A percentile compares a stretch with the other conserved stretches of the same genome.
phyloP scores from a whole-genome alignment of 495 filamentous ascomycete species.

The Aspergillus funiculosus region DNA sequence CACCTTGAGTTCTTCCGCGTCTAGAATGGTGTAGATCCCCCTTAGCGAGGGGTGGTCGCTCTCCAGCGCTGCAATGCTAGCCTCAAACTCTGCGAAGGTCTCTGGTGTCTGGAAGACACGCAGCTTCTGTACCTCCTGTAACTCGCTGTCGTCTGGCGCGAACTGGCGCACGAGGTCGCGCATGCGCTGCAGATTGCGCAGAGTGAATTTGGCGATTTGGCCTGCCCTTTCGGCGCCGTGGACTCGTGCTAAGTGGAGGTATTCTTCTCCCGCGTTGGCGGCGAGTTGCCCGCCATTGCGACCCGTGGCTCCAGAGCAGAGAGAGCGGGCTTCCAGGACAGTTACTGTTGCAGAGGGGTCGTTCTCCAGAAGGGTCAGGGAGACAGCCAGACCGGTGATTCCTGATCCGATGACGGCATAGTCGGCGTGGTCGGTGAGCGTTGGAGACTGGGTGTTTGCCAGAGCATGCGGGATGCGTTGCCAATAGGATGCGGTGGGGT shows the following conservation, averaged over 20 bases:
- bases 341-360: background rate
- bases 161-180: slow-evolving; percentile 22
- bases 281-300: slow-evolving; percentile 17
- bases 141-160: slow-evolving; percentile 23
- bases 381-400: slow-evolving; percentile 58
- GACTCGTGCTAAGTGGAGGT: slow-evolving; percentile 19
- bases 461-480: slow-evolving; percentile 56
- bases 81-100: slow-evolving; percentile 21
- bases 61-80: slow-evolving; percentile 24
- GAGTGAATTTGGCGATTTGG: slow-evolving; percentile 28
- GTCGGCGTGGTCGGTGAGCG: slow-evolving; percentile 45
- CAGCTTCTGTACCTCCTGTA: slow-evolving; percentile 26
- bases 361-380: slow-evolving; percentile 32
- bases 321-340: slow-evolving; percentile 8
- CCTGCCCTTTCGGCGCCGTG: slow-evolving; percentile 26
- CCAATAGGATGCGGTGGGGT: slow-evolving; percentile 67
- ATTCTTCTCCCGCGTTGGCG: slow-evolving; percentile 31
- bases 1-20: slow-evolving; percentile 18
- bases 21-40: slow-evolving; percentile 29
- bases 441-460: slow-evolving; percentile 43
- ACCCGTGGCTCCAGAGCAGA: slow-evolving; percentile 9
- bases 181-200: slow-evolving; percentile 29
- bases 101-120: slow-evolving; percentile 26
- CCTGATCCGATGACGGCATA: slow-evolving; percentile 65
- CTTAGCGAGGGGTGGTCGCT: slow-evolving; percentile 23